Evolutionary conservation across 495 filamentous ascomycete species (phyloP).

Genomic region (Xylaria flabelliformis): DNA sequence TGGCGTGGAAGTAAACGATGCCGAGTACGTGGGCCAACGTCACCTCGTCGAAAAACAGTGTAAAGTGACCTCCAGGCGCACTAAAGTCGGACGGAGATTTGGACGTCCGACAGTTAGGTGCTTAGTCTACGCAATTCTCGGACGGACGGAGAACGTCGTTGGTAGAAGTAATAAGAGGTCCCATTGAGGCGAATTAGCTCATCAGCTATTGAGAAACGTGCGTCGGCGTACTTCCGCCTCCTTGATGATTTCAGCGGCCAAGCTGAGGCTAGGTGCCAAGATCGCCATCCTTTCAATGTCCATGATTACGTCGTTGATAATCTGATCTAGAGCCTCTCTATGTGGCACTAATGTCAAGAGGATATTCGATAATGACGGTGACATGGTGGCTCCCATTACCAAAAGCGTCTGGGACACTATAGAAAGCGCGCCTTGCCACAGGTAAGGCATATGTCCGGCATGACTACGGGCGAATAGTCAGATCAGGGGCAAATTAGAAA

Average conservation of each 20-base stretch:
- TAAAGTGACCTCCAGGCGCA: constrained; percentile 12
- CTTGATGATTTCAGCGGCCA: constrained; percentile 77
- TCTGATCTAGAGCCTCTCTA: constrained; percentile 68
- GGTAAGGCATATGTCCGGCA: constrained; percentile 84
- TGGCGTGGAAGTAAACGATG: constrained; percentile 36
- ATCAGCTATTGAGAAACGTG: constrained; percentile 56
- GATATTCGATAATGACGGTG: constrained; percentile 69
- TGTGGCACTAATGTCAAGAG: constrained; percentile 64
- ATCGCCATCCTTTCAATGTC: constrained; percentile 76
- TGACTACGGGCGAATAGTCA: constrained; percentile 64
- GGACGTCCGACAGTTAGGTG: constrained; percentile 17
- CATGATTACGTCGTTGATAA: constrained; percentile 74
- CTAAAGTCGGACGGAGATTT: not conserved
- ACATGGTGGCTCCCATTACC: constrained; percentile 85
- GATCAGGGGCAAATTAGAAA: constrained; percentile 42
- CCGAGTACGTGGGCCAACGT: constrained; percentile 28
- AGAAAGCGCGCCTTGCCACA: constrained; percentile 83
- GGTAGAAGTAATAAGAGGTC: constrained; percentile 26
- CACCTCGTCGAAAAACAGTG: constrained; percentile 4
- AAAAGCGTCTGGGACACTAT: constrained; percentile 81
- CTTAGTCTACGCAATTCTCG: constrained; percentile 12
- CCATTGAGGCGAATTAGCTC: constrained; percentile 11
- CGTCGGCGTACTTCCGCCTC: constrained; percentile 75
- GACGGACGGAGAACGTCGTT: constrained; percentile 29
- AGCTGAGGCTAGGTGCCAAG: constrained; percentile 73